phyloP scores from a whole-genome alignment of 495 filamentous ascomycete species.

The Penicillium nucicola region DNA sequence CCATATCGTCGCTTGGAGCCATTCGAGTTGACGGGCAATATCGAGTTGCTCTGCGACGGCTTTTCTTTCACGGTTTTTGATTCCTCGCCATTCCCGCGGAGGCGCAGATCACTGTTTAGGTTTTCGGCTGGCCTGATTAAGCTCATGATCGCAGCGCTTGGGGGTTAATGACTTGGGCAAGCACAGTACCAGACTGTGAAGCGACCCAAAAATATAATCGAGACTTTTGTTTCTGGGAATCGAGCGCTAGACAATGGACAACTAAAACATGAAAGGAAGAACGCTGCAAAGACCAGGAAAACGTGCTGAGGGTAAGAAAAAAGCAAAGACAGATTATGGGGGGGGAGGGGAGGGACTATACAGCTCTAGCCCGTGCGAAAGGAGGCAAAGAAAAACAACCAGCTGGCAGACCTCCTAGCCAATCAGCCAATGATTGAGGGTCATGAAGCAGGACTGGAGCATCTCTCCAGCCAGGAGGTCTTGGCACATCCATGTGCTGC shows the following conservation, averaged over 20 bases:
- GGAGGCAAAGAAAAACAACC: slow-evolving; percentile 6
- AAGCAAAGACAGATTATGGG: not conserved
- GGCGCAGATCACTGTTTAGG: not conserved
- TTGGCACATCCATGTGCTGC: slow-evolving; percentile 9
- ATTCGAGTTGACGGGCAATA: slow-evolving; percentile 31
- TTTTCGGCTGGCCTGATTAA: slow-evolving; percentile 15
- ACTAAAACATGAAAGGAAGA: not conserved
- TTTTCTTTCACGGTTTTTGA: slow-evolving; percentile 11
- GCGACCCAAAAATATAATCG: not conserved
- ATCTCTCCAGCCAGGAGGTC: slow-evolving; percentile 12
- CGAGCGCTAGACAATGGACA: not conserved
- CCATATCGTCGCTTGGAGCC: slow-evolving; percentile 12
- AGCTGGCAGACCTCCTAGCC: slow-evolving; percentile 13
- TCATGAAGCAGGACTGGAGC: slow-evolving; percentile 1
- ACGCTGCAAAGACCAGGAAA: not conserved
- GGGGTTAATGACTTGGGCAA: not conserved
- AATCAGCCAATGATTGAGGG: slow-evolving; percentile 13
- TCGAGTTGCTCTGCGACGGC: slow-evolving; percentile 8
- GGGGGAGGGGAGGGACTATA: not conserved
- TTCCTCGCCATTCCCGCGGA: not conserved
- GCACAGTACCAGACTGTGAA: not conserved
- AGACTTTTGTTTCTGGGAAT: not conserved
- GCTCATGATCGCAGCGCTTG: slow-evolving; percentile 6
- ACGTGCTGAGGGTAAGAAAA: not conserved
- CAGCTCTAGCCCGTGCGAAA: slow-evolving; percentile 5